phyloP scores from a whole-genome alignment of 306 rosid species.

The Herpetospermum pedunculosum region DNA sequence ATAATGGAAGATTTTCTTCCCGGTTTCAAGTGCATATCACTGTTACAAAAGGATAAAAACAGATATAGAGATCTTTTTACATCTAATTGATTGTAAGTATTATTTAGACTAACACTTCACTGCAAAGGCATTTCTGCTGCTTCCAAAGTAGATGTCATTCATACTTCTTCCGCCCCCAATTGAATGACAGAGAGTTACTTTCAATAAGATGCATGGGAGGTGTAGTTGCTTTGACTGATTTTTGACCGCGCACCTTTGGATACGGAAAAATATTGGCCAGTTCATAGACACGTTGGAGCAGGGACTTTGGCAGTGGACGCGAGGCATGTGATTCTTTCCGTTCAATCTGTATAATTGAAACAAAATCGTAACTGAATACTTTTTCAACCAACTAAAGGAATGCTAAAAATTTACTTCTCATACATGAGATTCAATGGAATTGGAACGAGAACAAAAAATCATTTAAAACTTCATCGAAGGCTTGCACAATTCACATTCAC shows the following conservation, averaged over 20 bases:
- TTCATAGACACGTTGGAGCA: slow-evolving; percentile 60
- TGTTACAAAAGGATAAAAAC: slow-evolving; percentile 13
- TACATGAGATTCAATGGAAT: not conserved
- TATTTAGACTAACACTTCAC: slow-evolving; percentile 26
- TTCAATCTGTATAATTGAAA: slow-evolving; percentile 43
- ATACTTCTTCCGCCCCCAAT: slow-evolving; percentile 34
- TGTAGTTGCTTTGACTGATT: not conserved
- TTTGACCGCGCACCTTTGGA: slow-evolving; percentile 52
- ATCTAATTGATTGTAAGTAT: slow-evolving; percentile 34
- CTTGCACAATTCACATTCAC: not conserved
- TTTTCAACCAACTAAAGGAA: not conserved
- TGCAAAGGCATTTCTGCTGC: slow-evolving; percentile 15
- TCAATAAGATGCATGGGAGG: slow-evolving; percentile 21
- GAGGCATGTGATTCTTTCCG: slow-evolving; percentile 34
- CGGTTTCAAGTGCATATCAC: slow-evolving; percentile 15
- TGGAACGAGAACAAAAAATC: not conserved
- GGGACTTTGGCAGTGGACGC: slow-evolving; percentile 49
- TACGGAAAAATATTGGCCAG: slow-evolving; percentile 79
- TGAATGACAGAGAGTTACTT: slow-evolving; percentile 20
- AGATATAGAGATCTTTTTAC: slow-evolving; percentile 18
- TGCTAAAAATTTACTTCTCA: not conserved
- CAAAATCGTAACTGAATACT: not conserved
- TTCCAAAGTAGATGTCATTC: slow-evolving; percentile 27
- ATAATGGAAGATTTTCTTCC: slow-evolving; percentile 20
- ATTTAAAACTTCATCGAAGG: not conserved